Evolutionary conservation across 2,329 filamentous ascomycete species (phyloP), one percentile per base, ranked within the genome.

Genomic region (Penicillium sp.): DNA sequence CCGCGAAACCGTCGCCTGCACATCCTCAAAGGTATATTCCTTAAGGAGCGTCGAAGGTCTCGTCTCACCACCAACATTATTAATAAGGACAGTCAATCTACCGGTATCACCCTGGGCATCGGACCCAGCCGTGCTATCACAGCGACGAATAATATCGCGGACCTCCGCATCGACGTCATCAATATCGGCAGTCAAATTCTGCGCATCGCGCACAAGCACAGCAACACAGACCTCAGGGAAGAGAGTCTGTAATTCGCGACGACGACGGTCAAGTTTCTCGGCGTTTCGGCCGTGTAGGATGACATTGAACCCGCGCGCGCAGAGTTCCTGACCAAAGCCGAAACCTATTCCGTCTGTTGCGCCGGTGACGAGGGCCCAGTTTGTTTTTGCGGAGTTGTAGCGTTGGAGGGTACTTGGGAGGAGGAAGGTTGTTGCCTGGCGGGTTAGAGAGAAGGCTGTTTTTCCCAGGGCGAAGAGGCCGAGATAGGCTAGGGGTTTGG

Each of bases 221-320:
- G 76, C 27, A 71, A 67, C 15, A 71, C 66, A 1, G 61, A 33
- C 17, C 10, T 8, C 36, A 0, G 82, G 81, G 56, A 77, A 78
- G 9, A 70, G 58, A 0, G 63, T n/a, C 1, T 67, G 59, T 0
- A 86, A 75, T 27, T 76, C 68, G 1, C 66, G 53, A n/a, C 73
- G 67, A n/a, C 82, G 71, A 1, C 55, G 55, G 2, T 75, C 65
- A 3, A 86, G 75, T 62, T 85, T 86, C 4, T 70, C 59, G 2
- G 63, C 60, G 58, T 83, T 83, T 36, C 82, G 79, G n/a, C 84
- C 83, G 60, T 86, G 83, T 9, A 86, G 66, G 17, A 86, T 73
- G 35, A 87, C 75, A 63, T 84, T 82, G 77, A 86, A 85, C 47
- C 82, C 81, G 15, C 70, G 72, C 0, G 62, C 58, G 19, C 79